phyloP scores from a whole-genome alignment of 1,284 basidiomycete species.

The Meripilus lineatus region DNA sequence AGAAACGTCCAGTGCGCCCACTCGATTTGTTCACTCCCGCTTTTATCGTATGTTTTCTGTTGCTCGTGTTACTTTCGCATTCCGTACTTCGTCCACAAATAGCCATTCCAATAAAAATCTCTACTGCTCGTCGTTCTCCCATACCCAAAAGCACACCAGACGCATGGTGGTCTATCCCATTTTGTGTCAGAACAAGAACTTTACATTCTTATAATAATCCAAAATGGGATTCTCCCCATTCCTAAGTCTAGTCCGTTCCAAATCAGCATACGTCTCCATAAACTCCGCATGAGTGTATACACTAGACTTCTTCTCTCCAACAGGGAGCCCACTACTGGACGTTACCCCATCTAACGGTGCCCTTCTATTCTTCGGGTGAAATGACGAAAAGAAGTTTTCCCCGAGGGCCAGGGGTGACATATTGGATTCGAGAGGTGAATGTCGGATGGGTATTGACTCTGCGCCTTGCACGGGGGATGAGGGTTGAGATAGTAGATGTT shows the following conservation, averaged over 20 bases:
- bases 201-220: constrained; percentile 87
- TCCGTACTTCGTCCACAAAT: too few species aligned
- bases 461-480: constrained; percentile 21
- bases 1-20: too few species aligned
- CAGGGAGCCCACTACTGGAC: constrained; percentile 71
- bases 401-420: constrained; percentile 51
- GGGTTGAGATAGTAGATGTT: constrained; percentile 68
- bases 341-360: constrained; percentile 59
- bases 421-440: constrained; percentile 44
- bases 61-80: too few species aligned
- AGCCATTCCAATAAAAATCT: not conserved
- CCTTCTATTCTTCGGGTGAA: constrained; percentile 52
- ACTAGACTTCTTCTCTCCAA: constrained; percentile 74
- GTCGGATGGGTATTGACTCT: constrained; percentile 27
- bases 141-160: too few species aligned
- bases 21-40: too few species aligned
- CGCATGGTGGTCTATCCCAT: not conserved
- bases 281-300: constrained; percentile 86
- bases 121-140: not conserved
- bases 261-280: constrained; percentile 75
- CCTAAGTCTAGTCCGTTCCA: constrained; percentile 56
- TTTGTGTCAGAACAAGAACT: constrained; percentile 58
- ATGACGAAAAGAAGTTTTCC: constrained; percentile 66
- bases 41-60: too few species aligned
- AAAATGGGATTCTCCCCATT: constrained; percentile 88